Base-by-base conservation (phyloP, 2,329 filamentous ascomycete species). In the Fusarium virguliforme region DNA sequence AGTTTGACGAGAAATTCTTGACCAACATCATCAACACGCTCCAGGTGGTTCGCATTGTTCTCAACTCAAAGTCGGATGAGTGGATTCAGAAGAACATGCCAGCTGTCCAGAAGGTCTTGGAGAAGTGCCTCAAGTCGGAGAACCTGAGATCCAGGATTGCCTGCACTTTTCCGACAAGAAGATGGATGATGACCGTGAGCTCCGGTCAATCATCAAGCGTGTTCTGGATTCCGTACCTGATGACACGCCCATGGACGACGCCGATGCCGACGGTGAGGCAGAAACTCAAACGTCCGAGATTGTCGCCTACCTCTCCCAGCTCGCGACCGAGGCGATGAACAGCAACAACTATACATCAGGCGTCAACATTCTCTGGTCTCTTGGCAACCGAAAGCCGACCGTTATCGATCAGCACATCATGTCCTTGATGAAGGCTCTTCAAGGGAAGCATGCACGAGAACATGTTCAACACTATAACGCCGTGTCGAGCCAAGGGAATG, bases 11-110 rank as follows among this genome's bases (percentile, higher is more conserved):
- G 41, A 94, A 94, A 79, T 94, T 95, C 76, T 87, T 92, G 43
- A 97, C 93, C 1, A 91, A 92, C 69, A 95, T 97, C 81, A 90
- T 99, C 82, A 99, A 99, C 79, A 94, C 95, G 2, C 86, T 99
- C 13, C 95, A 98, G 79, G 93, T 98, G 41, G 86, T 99, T 66
- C 93, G 95, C 53, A 92, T 98, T 65, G 90, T 99, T 53, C 86
- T 98, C 65, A 94, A 96, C 75, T 91, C 92, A 69, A 97, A 97
- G 80, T 85, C 93, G 0, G 91, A 97, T 76, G 94, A 97, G 4
- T 99, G 96, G 96, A 91, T 98, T 38, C 83, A 94, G 58, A 90
- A 90, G 75, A 93, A 94, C 71, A 88, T 97, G 74, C 82, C 91
- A 0, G 85, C 90, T 30, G 86, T 98, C 30, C 94, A 98, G 79